Conservation (phyloP, 257 asterid genomes). For the Henckelia pumila region DNA sequence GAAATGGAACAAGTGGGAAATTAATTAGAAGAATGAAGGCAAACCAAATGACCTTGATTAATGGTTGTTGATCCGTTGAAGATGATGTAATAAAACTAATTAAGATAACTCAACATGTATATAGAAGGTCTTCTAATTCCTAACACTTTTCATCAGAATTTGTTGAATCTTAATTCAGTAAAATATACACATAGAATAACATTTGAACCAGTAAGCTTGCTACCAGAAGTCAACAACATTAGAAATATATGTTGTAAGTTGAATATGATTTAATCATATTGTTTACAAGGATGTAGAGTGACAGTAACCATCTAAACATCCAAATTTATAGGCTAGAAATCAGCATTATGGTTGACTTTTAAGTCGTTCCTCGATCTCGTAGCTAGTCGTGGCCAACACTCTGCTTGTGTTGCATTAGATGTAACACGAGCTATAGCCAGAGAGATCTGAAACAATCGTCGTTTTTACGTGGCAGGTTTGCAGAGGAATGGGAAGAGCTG, state of each 20-base stretch:
- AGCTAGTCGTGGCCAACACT: neutral
- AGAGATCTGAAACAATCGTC: neutral
- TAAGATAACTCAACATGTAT: neutral
- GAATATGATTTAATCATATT: neutral
- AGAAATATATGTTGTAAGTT: conserved; percentile 14
- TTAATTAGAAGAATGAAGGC: neutral
- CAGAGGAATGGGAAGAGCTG: conserved; percentile 93
- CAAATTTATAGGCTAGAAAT: neutral
- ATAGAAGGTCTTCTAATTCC: conserved; percentile 11
- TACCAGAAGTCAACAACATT: conserved; percentile 23
- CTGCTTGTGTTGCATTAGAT: neutral
- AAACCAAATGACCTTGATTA: conserved; percentile 23
- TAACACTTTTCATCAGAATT: conserved; percentile 11
- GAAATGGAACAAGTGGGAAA: conserved; percentile 6
- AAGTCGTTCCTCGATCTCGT: neutral
- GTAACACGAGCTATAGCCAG: no score
- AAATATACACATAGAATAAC: conserved; percentile 1
- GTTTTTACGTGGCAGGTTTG: conserved; percentile 44
- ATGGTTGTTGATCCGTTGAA: neutral
- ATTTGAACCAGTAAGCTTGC: conserved; percentile 17
- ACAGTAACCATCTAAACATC: conserved; percentile 5
- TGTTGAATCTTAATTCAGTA: neutral
- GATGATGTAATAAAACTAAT: neutral
- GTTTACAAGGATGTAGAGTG: conserved; percentile 1
- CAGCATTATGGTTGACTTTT: conserved; percentile 9